Conservation (phyloP, 768 basidiomycete genomes). For the Rhodotorula babjevae region DNA sequence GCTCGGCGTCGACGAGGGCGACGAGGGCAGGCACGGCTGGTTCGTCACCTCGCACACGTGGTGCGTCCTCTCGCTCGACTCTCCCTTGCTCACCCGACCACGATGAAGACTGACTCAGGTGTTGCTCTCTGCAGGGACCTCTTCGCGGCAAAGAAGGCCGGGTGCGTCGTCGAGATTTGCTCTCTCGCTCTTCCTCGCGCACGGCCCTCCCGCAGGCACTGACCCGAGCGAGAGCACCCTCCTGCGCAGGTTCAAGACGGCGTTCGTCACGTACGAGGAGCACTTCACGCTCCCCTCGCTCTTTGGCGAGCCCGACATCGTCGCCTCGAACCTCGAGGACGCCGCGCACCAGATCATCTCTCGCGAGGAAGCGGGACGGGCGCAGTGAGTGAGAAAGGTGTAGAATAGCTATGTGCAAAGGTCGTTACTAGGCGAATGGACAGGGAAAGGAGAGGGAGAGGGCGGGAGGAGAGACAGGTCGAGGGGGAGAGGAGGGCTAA, state of each 20-base stretch:
- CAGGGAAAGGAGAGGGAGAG: background rate
- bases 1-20: background rate
- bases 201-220: too few species aligned
- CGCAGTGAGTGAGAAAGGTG: too few species aligned
- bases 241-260: conserved; percentile 33
- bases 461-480: background rate
- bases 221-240: too few species aligned
- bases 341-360: conserved; percentile 23
- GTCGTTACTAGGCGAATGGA: background rate
- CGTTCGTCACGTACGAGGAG: conserved; percentile 32
- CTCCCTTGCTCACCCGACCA: rapidly evolving
- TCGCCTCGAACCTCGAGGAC: conserved; percentile 23
- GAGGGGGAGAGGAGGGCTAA: background rate
- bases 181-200: background rate
- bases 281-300: conserved; percentile 1
- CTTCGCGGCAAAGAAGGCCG: conserved; percentile 27
- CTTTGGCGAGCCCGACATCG: conserved; percentile 25
- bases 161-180: conserved; percentile 13
- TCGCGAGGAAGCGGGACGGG: background rate
- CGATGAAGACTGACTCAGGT: too few species aligned
- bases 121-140: conserved; percentile 23
- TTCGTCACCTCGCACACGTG: conserved; percentile 30
- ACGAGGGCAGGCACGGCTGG: conserved; percentile 17
- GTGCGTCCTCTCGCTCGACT: background rate
- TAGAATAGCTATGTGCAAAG: background rate